Conservation (phyloP, 345 rosid genomes). For the Streptanthus diversifolius region DNA sequence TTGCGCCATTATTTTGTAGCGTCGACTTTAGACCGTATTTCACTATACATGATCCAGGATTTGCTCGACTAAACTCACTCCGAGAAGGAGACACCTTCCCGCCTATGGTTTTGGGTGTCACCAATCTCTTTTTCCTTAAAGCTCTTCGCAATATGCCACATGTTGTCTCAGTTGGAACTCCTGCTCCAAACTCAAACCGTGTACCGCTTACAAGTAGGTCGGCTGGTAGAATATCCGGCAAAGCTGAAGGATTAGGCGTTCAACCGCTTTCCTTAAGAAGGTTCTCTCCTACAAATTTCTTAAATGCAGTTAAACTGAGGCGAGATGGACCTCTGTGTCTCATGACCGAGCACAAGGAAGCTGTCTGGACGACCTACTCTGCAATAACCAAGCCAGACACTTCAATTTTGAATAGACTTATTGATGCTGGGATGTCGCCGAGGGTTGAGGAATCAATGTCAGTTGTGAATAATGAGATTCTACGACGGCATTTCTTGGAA, state of each 20-base stretch:
- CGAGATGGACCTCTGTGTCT: constrained; percentile 97
- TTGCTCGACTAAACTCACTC: constrained; percentile 63
- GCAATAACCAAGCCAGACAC: constrained; percentile 93
- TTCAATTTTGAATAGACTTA: constrained; percentile 83
- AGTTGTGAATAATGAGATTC: constrained; percentile 90
- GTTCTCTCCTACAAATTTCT: constrained; percentile 80
- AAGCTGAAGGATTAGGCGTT: constrained; percentile 67
- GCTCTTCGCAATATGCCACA: constrained; percentile 82
- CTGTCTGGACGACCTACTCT: constrained; percentile 81
- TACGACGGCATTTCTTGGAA: constrained; percentile 94
- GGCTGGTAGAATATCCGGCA: constrained; percentile 64
- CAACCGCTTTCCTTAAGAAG: constrained; percentile 77
- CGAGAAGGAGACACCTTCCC: constrained; percentile 81
- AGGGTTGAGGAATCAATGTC: constrained; percentile 99
- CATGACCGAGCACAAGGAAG: constrained; percentile 98
- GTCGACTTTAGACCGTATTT: constrained; percentile 98
- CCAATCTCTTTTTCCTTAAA: constrained; percentile 92
- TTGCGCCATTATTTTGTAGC: constrained; percentile 81
- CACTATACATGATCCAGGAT: constrained; percentile 91
- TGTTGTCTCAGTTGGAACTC: constrained; percentile 87
- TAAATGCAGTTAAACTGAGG: constrained; percentile 77
- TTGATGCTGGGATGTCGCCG: constrained; percentile 93
- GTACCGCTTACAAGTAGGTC: constrained; percentile 54
- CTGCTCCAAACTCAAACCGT: constrained; percentile 59
- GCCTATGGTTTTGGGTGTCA: constrained; percentile 91